Evolutionary conservation across 2,329 filamentous ascomycete species (phyloP).

Genomic region (Sporothrix humicola): DNA sequence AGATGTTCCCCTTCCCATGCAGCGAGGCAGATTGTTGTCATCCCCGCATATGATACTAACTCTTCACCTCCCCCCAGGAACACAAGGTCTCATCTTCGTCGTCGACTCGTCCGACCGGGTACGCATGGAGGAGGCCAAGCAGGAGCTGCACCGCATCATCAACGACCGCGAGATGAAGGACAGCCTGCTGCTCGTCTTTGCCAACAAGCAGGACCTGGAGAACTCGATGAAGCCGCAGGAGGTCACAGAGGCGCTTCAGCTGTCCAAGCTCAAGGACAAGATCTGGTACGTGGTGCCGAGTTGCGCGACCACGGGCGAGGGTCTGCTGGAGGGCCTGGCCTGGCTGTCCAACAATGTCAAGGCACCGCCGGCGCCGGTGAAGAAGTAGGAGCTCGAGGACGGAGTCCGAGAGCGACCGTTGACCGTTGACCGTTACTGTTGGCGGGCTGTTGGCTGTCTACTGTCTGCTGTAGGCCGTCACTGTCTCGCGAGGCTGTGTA

Average conservation of each 20-base stretch:
- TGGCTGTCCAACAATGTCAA: constrained; percentile 89
- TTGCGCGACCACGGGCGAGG: constrained; percentile 81
- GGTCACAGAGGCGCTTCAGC: constrained; percentile 76
- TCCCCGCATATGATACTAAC: no score
- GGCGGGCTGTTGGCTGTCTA: background rate
- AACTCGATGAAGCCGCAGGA: constrained; percentile 81
- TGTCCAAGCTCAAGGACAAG: constrained; percentile 79
- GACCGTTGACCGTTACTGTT: no score
- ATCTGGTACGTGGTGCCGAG: constrained; percentile 85
- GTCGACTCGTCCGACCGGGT: constrained; percentile 92
- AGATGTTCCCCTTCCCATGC: background rate
- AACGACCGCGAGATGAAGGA: constrained; percentile 98
- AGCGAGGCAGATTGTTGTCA: no score
- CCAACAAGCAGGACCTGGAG: constrained; percentile 96
- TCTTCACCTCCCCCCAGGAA: no score
- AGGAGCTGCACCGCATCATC: constrained; percentile 95
- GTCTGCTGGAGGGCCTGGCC: constrained; percentile 78
- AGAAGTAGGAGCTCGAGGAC: no score
- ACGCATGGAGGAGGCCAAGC: constrained; percentile 89
- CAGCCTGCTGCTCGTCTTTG: constrained; percentile 90
- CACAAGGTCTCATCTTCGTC: constrained; percentile 97
- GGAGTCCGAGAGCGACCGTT: no score
- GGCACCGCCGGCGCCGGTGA: constrained; percentile 59
- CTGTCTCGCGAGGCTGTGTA: no score
- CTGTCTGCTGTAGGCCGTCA: no score